Percentiles rank a stretch among this genome's conserved stretches.
Conservation (phyloP, 164 flowering plant species). For the Saururus chinensis region DNA sequence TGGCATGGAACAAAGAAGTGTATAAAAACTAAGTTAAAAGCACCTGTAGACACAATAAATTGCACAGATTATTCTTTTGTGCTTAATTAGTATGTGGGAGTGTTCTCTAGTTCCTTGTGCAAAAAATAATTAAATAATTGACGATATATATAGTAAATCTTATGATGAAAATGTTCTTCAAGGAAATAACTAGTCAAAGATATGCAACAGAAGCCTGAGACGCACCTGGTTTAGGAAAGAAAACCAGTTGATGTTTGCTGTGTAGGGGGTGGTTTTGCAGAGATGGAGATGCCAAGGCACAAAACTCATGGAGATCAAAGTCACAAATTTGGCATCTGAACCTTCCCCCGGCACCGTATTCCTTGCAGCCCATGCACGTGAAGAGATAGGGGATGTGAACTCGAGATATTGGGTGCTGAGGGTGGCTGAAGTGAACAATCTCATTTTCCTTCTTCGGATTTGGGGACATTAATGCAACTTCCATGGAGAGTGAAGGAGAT, state of each 20-base stretch:
- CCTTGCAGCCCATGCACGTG: conserved; percentile 72
- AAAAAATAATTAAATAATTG: too few relatives aligned
- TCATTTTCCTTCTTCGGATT: conserved; percentile 19
- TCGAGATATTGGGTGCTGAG: conserved; percentile 40
- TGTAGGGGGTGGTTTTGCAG: conserved; percentile 57
- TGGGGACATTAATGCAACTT: neutral
- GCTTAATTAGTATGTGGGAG: too few relatives aligned
- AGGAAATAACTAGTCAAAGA: too few relatives aligned
- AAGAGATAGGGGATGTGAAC: conserved; percentile 34
- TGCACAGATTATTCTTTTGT: too few relatives aligned
- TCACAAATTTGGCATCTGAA: conserved; percentile 54
- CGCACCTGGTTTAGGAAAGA: conserved; percentile 35
- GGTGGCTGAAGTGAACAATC: conserved; percentile 41
- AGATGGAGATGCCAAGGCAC: conserved; percentile 53
- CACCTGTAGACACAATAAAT: too few relatives aligned
- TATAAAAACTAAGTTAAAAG: too few relatives aligned
- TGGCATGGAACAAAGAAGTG: too few relatives aligned
- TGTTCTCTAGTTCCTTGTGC: too few relatives aligned
- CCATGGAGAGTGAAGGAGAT: neutral
- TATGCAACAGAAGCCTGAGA: neutral
- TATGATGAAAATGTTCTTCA: too few relatives aligned
- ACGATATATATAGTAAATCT: too few relatives aligned
- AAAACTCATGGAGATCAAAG: conserved; percentile 63
- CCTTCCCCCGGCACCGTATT: conserved; percentile 58
- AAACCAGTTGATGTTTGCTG: conserved; percentile 46